Percentiles rank a stretch among this genome's conserved stretches.
These are phyloP conservation scores for Kokia cookei DNA, from an alignment of 441 rosid genomes.

Conservation along the genomic window DNA sequence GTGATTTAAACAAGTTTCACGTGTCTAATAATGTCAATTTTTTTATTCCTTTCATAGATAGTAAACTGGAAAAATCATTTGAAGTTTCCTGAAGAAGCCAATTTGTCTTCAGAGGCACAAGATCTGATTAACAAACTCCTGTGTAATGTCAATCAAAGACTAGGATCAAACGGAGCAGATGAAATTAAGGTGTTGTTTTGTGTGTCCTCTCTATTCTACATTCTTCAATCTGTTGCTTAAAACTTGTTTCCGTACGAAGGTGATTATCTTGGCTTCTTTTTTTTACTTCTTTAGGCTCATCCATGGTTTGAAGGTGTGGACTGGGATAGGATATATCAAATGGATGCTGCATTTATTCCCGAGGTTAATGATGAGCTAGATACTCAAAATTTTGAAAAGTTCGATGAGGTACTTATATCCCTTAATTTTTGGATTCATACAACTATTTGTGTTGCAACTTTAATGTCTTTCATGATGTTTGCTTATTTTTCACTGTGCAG, in stretches of 20 bases:
- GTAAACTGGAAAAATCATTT: conserved; percentile 71
- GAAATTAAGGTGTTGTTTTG: conserved; percentile 61
- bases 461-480: background rate
- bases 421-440: background rate
- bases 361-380: conserved; percentile 64
- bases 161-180: conserved; percentile 60
- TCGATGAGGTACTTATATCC: conserved; percentile 47
- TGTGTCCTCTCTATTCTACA: conserved; percentile 24
- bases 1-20: background rate
- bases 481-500: conserved; percentile 26
- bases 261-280: conserved; percentile 8
- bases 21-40: conserved; percentile 6
- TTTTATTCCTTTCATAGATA: conserved; percentile 31
- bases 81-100: conserved; percentile 76
- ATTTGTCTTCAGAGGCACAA: conserved; percentile 50
- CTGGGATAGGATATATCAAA: conserved; percentile 54
- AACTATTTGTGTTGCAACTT: background rate
- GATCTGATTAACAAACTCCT: conserved; percentile 55
- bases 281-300: conserved; percentile 40
- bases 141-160: conserved; percentile 63
- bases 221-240: conserved; percentile 8
- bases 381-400: conserved; percentile 70
- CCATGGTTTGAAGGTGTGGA: conserved; percentile 53
- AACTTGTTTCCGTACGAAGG: conserved; percentile 9
- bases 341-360: conserved; percentile 71